A percentile compares a stretch with the other conserved stretches of the same genome.
Evolutionary conservation across 768 basidiomycete species (phyloP).

Genomic region (Chalciporus sphaerocephalus): DNA sequence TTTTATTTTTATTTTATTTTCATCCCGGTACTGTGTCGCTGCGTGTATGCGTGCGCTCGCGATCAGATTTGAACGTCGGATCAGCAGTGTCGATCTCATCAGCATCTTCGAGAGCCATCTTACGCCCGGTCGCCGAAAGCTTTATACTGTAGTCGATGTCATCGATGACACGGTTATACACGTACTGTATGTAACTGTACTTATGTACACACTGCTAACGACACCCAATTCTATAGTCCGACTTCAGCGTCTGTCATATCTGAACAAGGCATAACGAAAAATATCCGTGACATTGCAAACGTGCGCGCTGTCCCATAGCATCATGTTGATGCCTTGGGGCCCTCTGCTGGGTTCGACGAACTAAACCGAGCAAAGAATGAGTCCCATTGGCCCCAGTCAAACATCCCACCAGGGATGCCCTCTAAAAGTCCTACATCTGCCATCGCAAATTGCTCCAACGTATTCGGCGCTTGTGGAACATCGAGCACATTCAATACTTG

Average conservation of each 20-base stretch:
- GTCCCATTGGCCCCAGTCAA: constrained; percentile 88
- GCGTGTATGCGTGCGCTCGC: too few species aligned
- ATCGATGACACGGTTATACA: too few species aligned
- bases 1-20: too few species aligned
- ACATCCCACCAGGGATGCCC: constrained; percentile 80
- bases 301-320: not conserved
- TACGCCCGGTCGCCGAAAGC: too few species aligned
- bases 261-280: too few species aligned
- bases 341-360: constrained; percentile 4
- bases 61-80: too few species aligned
- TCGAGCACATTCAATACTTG: constrained; percentile 78
- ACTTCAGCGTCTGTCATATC: too few species aligned
- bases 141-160: too few species aligned
- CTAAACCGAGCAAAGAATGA: constrained; percentile 68
- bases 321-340: constrained; percentile 2
- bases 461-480: constrained; percentile 48
- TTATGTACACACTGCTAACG: constrained; percentile 20
- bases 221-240: not conserved
- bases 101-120: too few species aligned
- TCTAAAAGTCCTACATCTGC: constrained; percentile 69
- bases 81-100: too few species aligned
- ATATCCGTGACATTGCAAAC: too few species aligned
- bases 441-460: constrained; percentile 60
- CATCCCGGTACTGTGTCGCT: too few species aligned
- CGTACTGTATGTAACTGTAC: constrained; percentile 10